Base-by-base conservation (phyloP, 331 rosid genomes). In the Erythrophleum ivorense region DNA sequence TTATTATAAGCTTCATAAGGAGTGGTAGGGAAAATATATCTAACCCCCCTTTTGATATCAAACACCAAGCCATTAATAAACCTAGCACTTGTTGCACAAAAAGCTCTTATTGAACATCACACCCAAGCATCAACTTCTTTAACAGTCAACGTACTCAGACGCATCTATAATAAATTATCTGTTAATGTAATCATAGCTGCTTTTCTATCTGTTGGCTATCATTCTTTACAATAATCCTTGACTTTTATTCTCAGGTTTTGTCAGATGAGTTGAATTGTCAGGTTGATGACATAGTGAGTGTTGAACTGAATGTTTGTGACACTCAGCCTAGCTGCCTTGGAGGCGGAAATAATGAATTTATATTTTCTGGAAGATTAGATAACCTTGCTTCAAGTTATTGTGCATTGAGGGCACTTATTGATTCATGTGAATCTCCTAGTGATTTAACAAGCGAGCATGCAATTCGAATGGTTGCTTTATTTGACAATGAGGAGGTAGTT, bases 311-410 rank as follows among this genome's bases (percentile, higher is more conserved):
- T 87, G 87, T 95, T 82, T 95, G 98, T 70, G 98, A 95, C 85
- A 95, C 94, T 64, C 98, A 95, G 88, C 96, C 93, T 40, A 93
- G 98, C 89, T 95, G 98, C 88, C 94, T 95, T 88, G 98, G 98
- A 66, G 98, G 98, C 54, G 98, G 91, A 81, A 95, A 90, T 84
- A 46, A 91, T 78, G 98, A 95, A 80, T 95, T 95, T 80, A 93
- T 95, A 76, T 87, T 93, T 88, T 95, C 98, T n/a, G 98, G 98
- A 83, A 93, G 98, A 89, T 83, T 93, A 84, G 98, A 95, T 82
- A 93, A 95, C 76, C 98, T 95, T 29, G 98, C 97, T 74, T 95
- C 98, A 74, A 93, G 98, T 86, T 95, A 86, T 87, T 91, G 98
- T 85, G 96, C 98, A 3, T 78, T 95, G 71, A 88, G 97, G 87